Base-by-base conservation (phyloP, 2,329 filamentous ascomycete species). In the Ophiostoma sp. region DNA sequence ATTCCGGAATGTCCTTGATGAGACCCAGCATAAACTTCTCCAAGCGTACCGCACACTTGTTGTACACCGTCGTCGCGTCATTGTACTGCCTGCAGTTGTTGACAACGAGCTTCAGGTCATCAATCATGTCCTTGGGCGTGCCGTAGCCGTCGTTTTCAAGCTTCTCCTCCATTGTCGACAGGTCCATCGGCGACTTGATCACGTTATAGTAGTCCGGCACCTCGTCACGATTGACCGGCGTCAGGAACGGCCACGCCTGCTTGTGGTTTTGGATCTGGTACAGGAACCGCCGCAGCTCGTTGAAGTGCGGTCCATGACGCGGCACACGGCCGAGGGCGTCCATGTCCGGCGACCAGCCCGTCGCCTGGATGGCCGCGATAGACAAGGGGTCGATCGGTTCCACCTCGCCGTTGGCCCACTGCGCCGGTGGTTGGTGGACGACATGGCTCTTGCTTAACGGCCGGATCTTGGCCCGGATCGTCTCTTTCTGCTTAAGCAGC, bases 161-260 rank as follows among this genome's bases (percentile, higher is more conserved):
- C 78, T 96, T 96, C 73, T 87, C 88, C 78, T 98, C 95, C 94
- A 99, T 98, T n/a, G 93, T 97, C 63, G 87, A 89, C 65, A 97
- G 82, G 76, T 97, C 95, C 95, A 99, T 99, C 45, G 95, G 95
- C 77, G 96, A 90, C 76, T 93, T 93, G 81, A 99, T 99, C 71
- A 98, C 93, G 69, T 97, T 92, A 81, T 98, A 98, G 80, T 99
- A 99, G 77, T 99, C 95, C 16, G 92, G 88, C 0, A 99, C 95
- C 73, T 98, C 95, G 75, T 99, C 95, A 73, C 90, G 89, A 77
- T 96, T 97, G 72, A 99, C 95, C 0, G 95, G 94, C 41, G 92
- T 87, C 49, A 95, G 85, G 82, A 99, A 99, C 0, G 95, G 95
- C 95, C 95, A 99, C 0, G 93, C 91, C 8, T 90, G 89, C 73